Conservation (phyloP, 2,329 filamentous ascomycete species). For the Aspergillus fumigatus region DNA sequence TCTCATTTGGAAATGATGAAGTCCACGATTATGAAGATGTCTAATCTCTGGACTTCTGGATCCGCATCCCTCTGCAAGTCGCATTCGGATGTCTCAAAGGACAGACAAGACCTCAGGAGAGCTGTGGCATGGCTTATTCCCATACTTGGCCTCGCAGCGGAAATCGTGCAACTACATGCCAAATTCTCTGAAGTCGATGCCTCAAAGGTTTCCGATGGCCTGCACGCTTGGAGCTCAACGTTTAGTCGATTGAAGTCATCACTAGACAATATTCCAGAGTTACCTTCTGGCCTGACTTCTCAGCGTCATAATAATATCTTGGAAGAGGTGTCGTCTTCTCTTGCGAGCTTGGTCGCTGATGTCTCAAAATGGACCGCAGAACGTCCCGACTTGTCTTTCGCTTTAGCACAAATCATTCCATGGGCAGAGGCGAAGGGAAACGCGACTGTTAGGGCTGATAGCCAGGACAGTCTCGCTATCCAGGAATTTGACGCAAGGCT, state of each 20-base stretch:
- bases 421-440: conserved; percentile 52
- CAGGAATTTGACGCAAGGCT: conserved; percentile 54
- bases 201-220: conserved; percentile 38
- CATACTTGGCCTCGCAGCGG: conserved; percentile 59
- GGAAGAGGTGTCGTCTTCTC: conserved; percentile 22
- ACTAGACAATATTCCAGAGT: conserved; percentile 40
- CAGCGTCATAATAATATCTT: conserved; percentile 24
- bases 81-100: conserved; percentile 10
- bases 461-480: conserved; percentile 24
- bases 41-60: conserved; percentile 29
- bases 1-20: conserved; percentile 27
- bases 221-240: conserved; percentile 49
- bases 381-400: conserved; percentile 59
- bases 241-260: conserved; percentile 44
- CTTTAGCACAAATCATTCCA: conserved; percentile 60
- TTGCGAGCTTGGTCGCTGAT: conserved; percentile 31
- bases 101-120: conserved; percentile 22
- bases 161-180: conserved; percentile 62
- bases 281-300: conserved; percentile 50
- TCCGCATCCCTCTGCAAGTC: conserved; percentile 21
- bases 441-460: conserved; percentile 3
- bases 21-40: conserved; percentile 27
- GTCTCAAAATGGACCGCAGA: conserved; percentile 43
- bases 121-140: conserved; percentile 60
- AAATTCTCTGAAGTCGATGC: conserved; percentile 57